These are phyloP conservation scores for Babesia ovis DNA, from an alignment of 169 alveolate species.

Conservation along the genomic window DNA sequence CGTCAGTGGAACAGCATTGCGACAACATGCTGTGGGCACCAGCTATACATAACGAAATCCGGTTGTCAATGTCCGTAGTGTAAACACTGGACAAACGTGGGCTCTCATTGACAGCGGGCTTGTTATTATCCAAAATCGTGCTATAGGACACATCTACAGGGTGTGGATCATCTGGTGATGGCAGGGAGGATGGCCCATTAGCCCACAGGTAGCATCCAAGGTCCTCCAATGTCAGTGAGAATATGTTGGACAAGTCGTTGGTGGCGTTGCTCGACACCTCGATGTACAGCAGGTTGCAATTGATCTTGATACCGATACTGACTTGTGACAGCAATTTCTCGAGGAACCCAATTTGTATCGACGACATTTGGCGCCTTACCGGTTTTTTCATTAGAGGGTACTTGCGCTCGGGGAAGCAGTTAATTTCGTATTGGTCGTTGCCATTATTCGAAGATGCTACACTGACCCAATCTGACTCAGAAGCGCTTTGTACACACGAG, in stretches of 20 bases:
- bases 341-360: constrained; percentile 3
- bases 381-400: not conserved
- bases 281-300: constrained; percentile 41
- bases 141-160: not conserved
- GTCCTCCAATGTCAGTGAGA: constrained; percentile 56
- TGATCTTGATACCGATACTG: constrained; percentile 33
- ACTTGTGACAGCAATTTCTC: constrained; percentile 25
- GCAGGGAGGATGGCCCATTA: constrained; percentile 13
- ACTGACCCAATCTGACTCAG: constrained; percentile 45
- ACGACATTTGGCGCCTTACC: not conserved
- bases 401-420: not conserved
- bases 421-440: not conserved
- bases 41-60: constrained; percentile 4
- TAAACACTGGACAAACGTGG: not conserved
- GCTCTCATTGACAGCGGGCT: not conserved
- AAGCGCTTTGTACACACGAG: constrained; percentile 7
- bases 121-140: not conserved
- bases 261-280: constrained; percentile 40
- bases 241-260: constrained; percentile 26
- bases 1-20: not conserved
- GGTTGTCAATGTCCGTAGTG: not conserved
- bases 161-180: not conserved
- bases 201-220: constrained; percentile 43
- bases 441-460: not conserved
- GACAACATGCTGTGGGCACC: constrained; percentile 10